Evolutionary conservation across 495 filamentous ascomycete species (phyloP), one percentile per base, ranked within the genome.

Genomic region (Trichoderma virens): DNA sequence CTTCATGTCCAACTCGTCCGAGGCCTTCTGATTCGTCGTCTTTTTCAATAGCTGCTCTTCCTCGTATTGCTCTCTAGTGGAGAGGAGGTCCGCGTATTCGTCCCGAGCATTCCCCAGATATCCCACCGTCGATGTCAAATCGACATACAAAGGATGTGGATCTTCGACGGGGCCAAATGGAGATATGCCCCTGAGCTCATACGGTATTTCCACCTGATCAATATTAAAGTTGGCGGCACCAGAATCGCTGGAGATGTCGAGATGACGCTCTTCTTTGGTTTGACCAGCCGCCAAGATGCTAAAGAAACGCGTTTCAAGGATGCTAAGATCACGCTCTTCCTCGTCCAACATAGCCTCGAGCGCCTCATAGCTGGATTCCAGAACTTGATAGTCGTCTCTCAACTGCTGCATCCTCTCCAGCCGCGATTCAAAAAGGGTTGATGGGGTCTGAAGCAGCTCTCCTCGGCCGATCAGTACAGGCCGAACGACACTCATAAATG

Each of bases 101-200:
- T 76, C 74, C n/a, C 65, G 64, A 25, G 70, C 71, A 2, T 69
- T 62, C 38, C 72, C 62, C 20, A 66, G 65, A 23, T 75, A 70
- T 1, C 64, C 73, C 6, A 68, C 70, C 1, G 66, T 68, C 16
- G 72, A 67, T 2, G 73, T 63, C 32, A 76, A 65, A 0, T 67
- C 35, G 11, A 62, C 64, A 34, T 73, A 76, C 2, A 73, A 62
- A 1, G 73, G 73, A 32, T 76, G 74, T 0, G 73, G 62, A 34
- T 76, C 74, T 3, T 72, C 70, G 5, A 62, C 23, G 1, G 65
- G 70, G 18, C 47, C 47, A 0, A 71, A 65, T 0, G 45, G 67
- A 0, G 67, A 70, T 35, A 76, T 76, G 11, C 74, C 74, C 41
- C 69, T 43, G 5, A 76, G 72, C 5, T 67, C 62, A 38, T 61